Evolutionary conservation across 2,329 filamentous ascomycete species (phyloP).

Genomic region (Exophiala spinifera): DNA sequence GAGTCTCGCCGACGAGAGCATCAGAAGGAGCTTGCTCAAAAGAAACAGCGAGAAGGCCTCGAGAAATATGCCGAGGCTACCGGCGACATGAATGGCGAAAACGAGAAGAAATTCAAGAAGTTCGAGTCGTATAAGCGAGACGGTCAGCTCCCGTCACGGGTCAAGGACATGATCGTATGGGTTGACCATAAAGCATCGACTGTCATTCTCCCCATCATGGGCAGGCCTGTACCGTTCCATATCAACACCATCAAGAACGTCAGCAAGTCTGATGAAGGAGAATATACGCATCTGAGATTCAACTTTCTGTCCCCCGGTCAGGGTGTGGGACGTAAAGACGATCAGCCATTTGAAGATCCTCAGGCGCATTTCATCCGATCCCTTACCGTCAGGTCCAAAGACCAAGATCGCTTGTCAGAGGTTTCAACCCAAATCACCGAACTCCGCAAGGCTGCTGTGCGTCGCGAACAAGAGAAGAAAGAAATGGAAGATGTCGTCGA

Average conservation of each 20-base stretch:
- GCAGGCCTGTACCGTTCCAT: slow-evolving; percentile 93
- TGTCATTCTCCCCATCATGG: slow-evolving; percentile 93
- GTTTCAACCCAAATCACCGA: slow-evolving; percentile 92
- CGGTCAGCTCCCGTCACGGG: slow-evolving; percentile 79
- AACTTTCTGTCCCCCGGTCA: slow-evolving; percentile 97
- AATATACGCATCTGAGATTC: slow-evolving; percentile 90
- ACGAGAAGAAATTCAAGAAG: slow-evolving; percentile 97
- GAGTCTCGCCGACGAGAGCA: slow-evolving; percentile 85
- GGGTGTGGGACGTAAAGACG: slow-evolving; percentile 93
- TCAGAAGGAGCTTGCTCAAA: slow-evolving; percentile 81
- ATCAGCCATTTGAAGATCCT: slow-evolving; percentile 95
- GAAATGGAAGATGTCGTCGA: slow-evolving; percentile 99
- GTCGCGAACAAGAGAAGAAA: slow-evolving; percentile 97
- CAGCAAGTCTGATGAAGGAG: slow-evolving; percentile 93
- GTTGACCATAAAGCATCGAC: slow-evolving; percentile 89
- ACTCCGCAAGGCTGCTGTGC: slow-evolving; percentile 86
- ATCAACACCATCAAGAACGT: slow-evolving; percentile 99
- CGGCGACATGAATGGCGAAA: slow-evolving; percentile 79
- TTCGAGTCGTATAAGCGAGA: slow-evolving; percentile 99
- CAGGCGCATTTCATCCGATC: slow-evolving; percentile 94
- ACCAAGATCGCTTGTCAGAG: slow-evolving; percentile 82
- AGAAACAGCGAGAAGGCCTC: slow-evolving; percentile 86
- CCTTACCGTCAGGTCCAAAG: slow-evolving; percentile 87
- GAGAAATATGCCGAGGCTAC: slow-evolving; percentile 82
- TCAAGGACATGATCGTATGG: slow-evolving; percentile 82